Evolutionary conservation across 1,139 yeast species (phyloP).

Genomic region (Arxiozyma slooffiae): DNA sequence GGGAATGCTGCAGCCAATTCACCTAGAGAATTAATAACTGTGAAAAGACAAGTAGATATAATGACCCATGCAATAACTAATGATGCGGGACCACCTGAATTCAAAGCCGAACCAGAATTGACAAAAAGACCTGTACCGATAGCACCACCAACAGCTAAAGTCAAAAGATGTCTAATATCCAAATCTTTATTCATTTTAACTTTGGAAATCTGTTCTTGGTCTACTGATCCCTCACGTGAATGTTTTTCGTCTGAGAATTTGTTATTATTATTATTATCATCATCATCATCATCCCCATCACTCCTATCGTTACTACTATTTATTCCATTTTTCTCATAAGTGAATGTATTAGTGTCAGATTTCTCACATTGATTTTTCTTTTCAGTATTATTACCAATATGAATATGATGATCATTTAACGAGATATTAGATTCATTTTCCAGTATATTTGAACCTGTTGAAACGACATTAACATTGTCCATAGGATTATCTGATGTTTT

Average conservation of each 20-base stretch:
- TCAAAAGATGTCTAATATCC: slow-evolving; percentile 55
- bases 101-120: slow-evolving; percentile 55
- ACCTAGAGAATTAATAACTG: slow-evolving; percentile 60
- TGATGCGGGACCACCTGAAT: slow-evolving; percentile 62
- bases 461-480: not conserved
- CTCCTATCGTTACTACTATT: not conserved
- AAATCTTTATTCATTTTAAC: slow-evolving; percentile 39
- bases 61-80: slow-evolving; percentile 47
- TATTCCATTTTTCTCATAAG: not conserved
- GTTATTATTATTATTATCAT: not conserved
- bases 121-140: slow-evolving; percentile 63
- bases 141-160: slow-evolving; percentile 84
- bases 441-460: not conserved
- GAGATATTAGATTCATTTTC: not conserved
- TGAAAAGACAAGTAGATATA: slow-evolving; percentile 44
- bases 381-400: not conserved
- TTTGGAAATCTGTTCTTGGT: slow-evolving; percentile 9
- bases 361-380: not conserved
- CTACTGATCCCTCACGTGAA: not conserved
- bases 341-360: not conserved
- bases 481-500: slow-evolving; percentile 5
- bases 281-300: not conserved
- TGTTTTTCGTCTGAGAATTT: not conserved
- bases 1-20: slow-evolving; percentile 62
- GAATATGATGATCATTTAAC: not conserved